A percentile compares a stretch with the other conserved stretches of the same genome.
Conservation (phyloP, 2,329 filamentous ascomycete genomes). For the Fusarium chaquense region DNA sequence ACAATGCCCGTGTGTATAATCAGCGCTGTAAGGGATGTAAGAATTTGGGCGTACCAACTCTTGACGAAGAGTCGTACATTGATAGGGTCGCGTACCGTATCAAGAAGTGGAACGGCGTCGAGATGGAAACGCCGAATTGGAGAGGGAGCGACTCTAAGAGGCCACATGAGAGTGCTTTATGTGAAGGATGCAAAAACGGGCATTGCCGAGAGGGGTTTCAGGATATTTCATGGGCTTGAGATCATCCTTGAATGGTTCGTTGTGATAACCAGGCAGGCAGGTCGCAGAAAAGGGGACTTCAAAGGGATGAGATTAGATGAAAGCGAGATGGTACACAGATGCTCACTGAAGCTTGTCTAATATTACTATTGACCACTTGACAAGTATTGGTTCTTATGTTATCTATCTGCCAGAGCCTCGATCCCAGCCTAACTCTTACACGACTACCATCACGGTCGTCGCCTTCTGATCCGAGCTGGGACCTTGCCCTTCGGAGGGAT, state of each 20-base stretch:
- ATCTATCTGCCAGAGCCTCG: background rate
- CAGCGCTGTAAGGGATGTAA: constrained; percentile 53
- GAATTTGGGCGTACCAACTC: constrained; percentile 40
- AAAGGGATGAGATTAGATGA: background rate
- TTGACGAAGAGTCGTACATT: constrained; percentile 50
- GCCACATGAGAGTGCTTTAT: constrained; percentile 47
- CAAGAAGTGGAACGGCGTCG: constrained; percentile 53
- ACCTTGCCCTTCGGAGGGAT: constrained; percentile 39
- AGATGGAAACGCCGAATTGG: constrained; percentile 24
- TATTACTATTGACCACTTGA: too few species aligned
- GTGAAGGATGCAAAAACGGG: constrained; percentile 54
- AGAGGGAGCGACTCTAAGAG: fast-evolving
- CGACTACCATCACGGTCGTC: background rate
- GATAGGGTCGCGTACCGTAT: constrained; percentile 54
- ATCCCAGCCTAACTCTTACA: too few species aligned
- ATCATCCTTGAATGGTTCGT: background rate
- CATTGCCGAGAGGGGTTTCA: constrained; percentile 39
- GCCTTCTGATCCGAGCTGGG: constrained; percentile 27
- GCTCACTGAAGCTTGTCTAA: background rate
- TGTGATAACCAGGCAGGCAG: background rate
- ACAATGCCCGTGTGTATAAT: constrained; percentile 55
- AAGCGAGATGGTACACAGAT: background rate
- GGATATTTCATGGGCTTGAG: background rate
- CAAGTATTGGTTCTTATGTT: background rate
- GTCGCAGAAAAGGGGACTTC: background rate